Base-by-base conservation (phyloP, 2,329 filamentous ascomycete species). In the Beauveria caledonica region DNA sequence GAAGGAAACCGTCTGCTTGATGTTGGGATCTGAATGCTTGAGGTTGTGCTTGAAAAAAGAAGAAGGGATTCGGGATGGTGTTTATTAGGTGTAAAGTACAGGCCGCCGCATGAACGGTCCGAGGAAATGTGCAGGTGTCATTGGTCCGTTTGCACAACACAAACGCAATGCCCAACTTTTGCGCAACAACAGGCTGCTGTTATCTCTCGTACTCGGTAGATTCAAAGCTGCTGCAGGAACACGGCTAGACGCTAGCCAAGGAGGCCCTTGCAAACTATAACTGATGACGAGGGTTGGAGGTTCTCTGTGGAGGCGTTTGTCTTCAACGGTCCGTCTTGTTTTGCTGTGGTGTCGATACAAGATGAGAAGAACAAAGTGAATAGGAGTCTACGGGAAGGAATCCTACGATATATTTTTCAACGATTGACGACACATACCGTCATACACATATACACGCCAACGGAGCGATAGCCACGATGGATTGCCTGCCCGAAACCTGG, bases 381-480 rank as follows among this genome's bases (percentile, higher is more conserved):
- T 2, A 36, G 9, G 39, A 45, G 25, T 53, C 27, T 29, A 54
- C 29, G 39, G 42, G 19, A 8, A 29, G 21, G 15, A 2, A n/a
- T 13, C 5, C 15, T 21, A 33, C 8, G 29, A n/a, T 33, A 48
- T n/a, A 5, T 15, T 27, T 55, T n/a, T 6, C 3, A 29, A 27
- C 40, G 8, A 19, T 44, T 15, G 17, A 58, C 44, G n/a, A 44
- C 23, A 44, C 5, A 17, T 21, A 39, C 48, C 11, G 45, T 23
- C 45, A 48, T 21, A 17, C n/a, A 39, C 19, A 36, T 39, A 29
- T 27, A 21, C 27, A 51, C 13, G 21, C 21, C 44, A 10, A 25
- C 46, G 49, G 57, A 44, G 57, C 57, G 53, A 45, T 59, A 59
- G 39, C 57, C 49, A 46, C 53, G 57, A 59, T 53, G 57, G 49